phyloP scores from a whole-genome alignment of 1,139 yeast species.

The Entelexis sorbosivorans region DNA sequence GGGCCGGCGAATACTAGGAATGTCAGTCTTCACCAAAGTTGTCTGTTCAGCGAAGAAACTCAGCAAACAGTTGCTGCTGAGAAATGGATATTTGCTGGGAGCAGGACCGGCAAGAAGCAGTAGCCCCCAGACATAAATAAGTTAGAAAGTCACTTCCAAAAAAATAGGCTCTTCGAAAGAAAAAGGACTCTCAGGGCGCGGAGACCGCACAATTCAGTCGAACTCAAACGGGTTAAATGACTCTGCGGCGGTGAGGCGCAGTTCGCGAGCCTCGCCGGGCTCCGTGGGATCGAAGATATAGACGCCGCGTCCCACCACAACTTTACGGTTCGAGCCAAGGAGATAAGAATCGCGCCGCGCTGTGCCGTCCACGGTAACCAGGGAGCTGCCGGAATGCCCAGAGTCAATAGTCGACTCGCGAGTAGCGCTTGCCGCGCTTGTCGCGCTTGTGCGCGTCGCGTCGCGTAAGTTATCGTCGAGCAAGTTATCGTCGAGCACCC shows the following conservation, averaged over 20 bases:
- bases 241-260: conserved; percentile 16
- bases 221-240: conserved; percentile 21
- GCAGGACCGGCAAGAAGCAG: too few relatives aligned
- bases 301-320: conserved; percentile 20
- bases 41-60: too few relatives aligned
- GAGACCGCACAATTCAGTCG: background rate
- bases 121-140: too few relatives aligned
- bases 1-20: too few relatives aligned
- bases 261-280: background rate
- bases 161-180: too few relatives aligned
- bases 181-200: too few relatives aligned
- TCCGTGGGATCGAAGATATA: conserved; percentile 20
- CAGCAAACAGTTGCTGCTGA: too few relatives aligned
- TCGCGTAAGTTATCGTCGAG: background rate
- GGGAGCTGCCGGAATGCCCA: background rate
- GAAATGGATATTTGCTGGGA: too few relatives aligned
- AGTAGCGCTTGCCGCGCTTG: conserved; percentile 1
- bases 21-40: too few relatives aligned
- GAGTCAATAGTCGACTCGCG: conserved; percentile 1
- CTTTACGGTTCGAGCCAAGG: conserved; percentile 12
- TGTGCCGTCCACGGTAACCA: background rate
- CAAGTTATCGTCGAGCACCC: background rate
- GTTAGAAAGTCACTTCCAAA: too few relatives aligned
- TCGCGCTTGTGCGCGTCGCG: background rate
- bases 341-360: background rate